Evolutionary conservation across 305 asterid genomes (phyloP).

Genomic region (Fraxinus ornus): DNA sequence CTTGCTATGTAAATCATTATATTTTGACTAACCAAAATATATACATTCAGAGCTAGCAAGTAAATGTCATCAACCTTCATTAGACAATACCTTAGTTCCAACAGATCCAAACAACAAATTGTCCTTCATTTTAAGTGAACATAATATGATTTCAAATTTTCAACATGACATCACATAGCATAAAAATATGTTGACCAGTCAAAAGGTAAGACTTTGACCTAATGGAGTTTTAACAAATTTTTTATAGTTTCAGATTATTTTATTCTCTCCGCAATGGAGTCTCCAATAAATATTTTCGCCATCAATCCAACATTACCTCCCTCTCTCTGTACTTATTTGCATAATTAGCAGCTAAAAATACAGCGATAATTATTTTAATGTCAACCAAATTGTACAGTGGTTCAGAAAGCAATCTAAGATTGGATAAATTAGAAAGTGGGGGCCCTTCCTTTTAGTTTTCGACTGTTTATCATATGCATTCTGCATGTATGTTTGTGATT

Average conservation of each 20-base stretch:
- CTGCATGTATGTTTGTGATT: neutral
- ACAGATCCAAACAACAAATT: too few relatives aligned
- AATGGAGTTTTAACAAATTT: too few relatives aligned
- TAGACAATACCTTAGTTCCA: too few relatives aligned
- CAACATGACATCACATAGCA: too few relatives aligned
- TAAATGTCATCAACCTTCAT: too few relatives aligned
- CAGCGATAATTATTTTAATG: neutral
- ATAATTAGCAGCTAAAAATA: neutral
- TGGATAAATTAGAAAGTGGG: neutral
- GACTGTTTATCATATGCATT: neutral
- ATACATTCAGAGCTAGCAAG: too few relatives aligned
- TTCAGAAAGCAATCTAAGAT: neutral
- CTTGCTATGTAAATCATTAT: too few relatives aligned
- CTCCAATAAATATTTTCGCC: neutral
- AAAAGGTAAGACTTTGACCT: too few relatives aligned
- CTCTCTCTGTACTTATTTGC: neutral
- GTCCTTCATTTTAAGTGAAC: too few relatives aligned
- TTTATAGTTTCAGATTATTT: neutral
- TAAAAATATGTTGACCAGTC: too few relatives aligned
- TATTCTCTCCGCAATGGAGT: neutral
- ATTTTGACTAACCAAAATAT: too few relatives aligned
- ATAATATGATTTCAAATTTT: too few relatives aligned
- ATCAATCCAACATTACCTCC: neutral
- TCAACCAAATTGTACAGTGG: neutral
- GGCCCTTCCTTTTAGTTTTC: neutral